Conservation (phyloP, 2,329 filamentous ascomycete genomes). For the Periconia digitata region DNA sequence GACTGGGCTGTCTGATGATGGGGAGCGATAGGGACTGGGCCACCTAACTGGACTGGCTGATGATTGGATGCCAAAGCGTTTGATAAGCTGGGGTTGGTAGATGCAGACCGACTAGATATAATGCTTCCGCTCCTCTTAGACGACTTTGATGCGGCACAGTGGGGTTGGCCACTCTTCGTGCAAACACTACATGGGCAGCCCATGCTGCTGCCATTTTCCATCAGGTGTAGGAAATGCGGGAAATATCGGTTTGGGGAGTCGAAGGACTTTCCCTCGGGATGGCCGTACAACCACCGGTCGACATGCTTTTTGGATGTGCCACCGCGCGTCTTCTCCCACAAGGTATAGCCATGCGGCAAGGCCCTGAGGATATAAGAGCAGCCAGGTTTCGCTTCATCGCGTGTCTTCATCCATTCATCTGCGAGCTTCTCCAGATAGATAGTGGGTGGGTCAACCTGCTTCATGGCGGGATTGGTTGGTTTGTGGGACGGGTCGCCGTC, state of each 20-base stretch:
- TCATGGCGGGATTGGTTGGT: conserved; percentile 24
- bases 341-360: conserved; percentile 57
- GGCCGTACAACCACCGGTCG: conserved; percentile 61
- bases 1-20: too few relatives aligned
- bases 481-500: conserved; percentile 40
- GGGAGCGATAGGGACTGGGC: too few relatives aligned
- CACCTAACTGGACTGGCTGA: too few relatives aligned
- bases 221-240: conserved; percentile 59
- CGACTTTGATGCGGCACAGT: conserved; percentile 3
- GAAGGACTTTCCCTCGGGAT: conserved; percentile 54
- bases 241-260: conserved; percentile 58
- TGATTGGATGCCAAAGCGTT: too few relatives aligned
- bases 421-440: conserved; percentile 53
- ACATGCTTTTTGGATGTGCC: conserved; percentile 40
- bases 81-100: not conserved
- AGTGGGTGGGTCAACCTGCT: conserved; percentile 42
- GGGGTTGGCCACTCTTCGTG: conserved; percentile 20
- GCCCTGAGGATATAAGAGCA: conserved; percentile 54
- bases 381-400: conserved; percentile 38
- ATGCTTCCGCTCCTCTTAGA: not conserved
- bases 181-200: conserved; percentile 57
- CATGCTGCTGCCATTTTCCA: conserved; percentile 48
- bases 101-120: not conserved
- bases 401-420: conserved; percentile 50
- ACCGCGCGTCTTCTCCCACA: conserved; percentile 53